Evolutionary conservation across 2,329 filamentous ascomycete genomes (phyloP).

Genomic region (Thielaviopsis ethacetica): DNA sequence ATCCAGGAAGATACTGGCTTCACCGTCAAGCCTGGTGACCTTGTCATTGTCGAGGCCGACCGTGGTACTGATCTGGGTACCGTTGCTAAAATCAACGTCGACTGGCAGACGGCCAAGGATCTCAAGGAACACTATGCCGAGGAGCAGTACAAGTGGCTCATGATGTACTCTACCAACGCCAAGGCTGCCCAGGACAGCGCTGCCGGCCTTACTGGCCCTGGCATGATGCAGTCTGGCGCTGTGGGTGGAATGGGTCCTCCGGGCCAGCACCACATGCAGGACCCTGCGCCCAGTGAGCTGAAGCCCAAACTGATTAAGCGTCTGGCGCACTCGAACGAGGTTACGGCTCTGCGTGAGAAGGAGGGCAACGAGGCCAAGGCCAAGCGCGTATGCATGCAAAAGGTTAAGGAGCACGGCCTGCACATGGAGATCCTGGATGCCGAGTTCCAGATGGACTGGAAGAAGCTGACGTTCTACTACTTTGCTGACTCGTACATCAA

Average conservation of each 20-base stretch:
- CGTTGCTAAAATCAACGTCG: slow-evolving; percentile 74
- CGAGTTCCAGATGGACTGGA: slow-evolving; percentile 99
- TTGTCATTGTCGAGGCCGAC: slow-evolving; percentile 95
- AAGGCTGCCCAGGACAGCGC: slow-evolving; percentile 43
- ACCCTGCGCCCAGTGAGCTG: slow-evolving; percentile 55
- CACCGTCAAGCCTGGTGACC: slow-evolving; percentile 74
- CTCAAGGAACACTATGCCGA: slow-evolving; percentile 83
- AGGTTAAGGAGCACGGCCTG: slow-evolving; percentile 82
- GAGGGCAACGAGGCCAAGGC: slow-evolving; percentile 96
- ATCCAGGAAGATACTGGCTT: slow-evolving; percentile 91
- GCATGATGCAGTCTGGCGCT: slow-evolving; percentile 28
- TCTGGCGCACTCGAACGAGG: slow-evolving; percentile 79
- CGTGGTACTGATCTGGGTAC: slow-evolving; percentile 90
- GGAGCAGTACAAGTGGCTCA: slow-evolving; percentile 94
- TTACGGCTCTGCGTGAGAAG: slow-evolving; percentile 78
- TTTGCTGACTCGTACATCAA: slow-evolving; percentile 98
- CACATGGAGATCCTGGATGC: slow-evolving; percentile 99
- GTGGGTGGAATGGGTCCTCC: slow-evolving; percentile 66
- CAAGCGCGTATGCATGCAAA: slow-evolving; percentile 90
- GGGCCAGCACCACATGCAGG: slow-evolving; percentile 55
- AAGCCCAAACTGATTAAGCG: slow-evolving; percentile 96
- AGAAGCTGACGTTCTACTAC: slow-evolving; percentile 98
- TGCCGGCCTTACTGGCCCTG: slow-evolving; percentile 29
- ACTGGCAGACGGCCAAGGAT: slow-evolving; percentile 74
- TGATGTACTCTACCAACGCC: slow-evolving; percentile 89